Percentiles rank a stretch among this genome's conserved stretches.
Evolutionary conservation across 2,329 filamentous ascomycete species (phyloP).

Genomic region (Botrytis deweyae): DNA sequence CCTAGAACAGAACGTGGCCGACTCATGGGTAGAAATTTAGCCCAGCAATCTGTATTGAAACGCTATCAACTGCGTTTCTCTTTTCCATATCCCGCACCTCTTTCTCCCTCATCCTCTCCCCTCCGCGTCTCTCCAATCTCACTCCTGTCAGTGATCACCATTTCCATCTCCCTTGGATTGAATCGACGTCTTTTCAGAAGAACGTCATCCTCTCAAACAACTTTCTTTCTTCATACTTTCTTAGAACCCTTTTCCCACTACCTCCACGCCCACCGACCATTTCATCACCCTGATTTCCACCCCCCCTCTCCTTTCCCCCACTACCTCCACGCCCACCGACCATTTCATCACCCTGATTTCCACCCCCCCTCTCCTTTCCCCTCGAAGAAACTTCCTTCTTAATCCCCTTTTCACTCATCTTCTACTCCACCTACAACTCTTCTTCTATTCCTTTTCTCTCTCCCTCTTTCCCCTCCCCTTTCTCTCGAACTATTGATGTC

Average conservation of each 20-base stretch:
- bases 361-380: neutral
- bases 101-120: neutral
- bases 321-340: neutral
- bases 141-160: neutral
- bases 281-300: neutral
- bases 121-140: neutral
- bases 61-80: neutral
- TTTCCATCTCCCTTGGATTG: neutral
- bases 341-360: neutral
- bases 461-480: neutral
- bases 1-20: neutral
- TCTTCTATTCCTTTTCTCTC: neutral
- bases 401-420: neutral
- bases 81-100: neutral
- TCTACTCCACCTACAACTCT: neutral
- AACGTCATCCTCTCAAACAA: neutral
- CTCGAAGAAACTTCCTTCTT: neutral
- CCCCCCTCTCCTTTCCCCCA: neutral
- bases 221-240: neutral
- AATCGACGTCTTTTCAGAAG: neutral
- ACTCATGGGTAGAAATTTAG: neutral
- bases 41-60: neutral
- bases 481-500: neutral
- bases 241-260: neutral
- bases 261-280: neutral